A percentile compares a stretch with the other conserved stretches of the same genome.
phyloP scores from a whole-genome alignment of 23 red algal species.

The Gracilaria gracilis region DNA sequence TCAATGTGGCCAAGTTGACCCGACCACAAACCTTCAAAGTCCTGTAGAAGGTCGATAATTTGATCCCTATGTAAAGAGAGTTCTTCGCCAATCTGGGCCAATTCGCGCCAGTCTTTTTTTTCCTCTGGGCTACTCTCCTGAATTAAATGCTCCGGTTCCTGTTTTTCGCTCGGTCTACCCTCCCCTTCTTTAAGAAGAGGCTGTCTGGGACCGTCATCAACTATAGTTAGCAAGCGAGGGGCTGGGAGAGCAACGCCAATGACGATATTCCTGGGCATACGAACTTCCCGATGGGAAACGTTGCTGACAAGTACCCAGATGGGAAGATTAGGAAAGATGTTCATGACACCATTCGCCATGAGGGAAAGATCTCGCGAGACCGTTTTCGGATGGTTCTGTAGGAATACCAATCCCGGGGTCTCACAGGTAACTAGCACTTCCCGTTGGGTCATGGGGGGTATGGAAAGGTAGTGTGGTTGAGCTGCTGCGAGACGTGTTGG shows the following conservation, averaged over 20 bases:
- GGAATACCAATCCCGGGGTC: constrained; percentile 4
- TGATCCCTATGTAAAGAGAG: not conserved
- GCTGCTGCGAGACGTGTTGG: constrained; percentile 51
- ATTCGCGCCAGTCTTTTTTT: not conserved
- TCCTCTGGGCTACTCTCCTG: not conserved
- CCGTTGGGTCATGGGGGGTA: constrained; percentile 36
- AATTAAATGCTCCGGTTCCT: not conserved
- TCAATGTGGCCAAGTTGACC: not conserved
- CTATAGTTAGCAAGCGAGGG: not conserved
- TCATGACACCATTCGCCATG: constrained; percentile 26
- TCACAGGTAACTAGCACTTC: constrained; percentile 12
- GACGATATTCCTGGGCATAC: not conserved
- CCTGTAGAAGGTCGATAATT: constrained; percentile 1
- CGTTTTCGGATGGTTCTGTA: constrained; percentile 42
- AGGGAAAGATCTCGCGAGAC: constrained; percentile 9
- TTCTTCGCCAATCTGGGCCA: not conserved
- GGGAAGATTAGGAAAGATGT: not conserved
- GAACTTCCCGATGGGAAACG: not conserved
- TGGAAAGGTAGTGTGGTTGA: constrained; percentile 8
- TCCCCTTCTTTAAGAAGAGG: not conserved
- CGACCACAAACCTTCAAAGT: constrained; percentile 18
- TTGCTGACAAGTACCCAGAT: constrained; percentile 11
- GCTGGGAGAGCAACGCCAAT: not conserved
- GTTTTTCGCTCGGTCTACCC: not conserved
- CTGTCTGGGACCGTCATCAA: not conserved